Percentiles rank a stretch among this genome's conserved stretches.
Conservation (phyloP, 2,329 filamentous ascomycete genomes). For the Immersiporthe knoxdaviesiana region DNA sequence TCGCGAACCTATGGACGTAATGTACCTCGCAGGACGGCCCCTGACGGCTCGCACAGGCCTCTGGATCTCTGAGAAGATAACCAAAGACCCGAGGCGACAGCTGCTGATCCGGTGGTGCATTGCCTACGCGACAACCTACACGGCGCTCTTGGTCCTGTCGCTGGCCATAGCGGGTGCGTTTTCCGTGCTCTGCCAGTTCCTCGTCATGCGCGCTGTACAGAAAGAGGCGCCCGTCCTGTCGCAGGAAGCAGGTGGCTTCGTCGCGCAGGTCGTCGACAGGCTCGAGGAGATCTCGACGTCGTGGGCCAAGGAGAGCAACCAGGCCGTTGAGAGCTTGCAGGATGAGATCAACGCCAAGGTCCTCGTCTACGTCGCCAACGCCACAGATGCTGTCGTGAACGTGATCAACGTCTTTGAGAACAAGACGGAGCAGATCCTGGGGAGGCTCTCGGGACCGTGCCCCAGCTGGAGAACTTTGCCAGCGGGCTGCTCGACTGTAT, state of each 20-base stretch:
- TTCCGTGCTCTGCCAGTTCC: constrained; percentile 79
- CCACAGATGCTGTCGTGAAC: constrained; percentile 79
- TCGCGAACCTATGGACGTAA: constrained; percentile 81
- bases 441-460: constrained; percentile 69
- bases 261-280: constrained; percentile 73
- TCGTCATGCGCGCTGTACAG: constrained; percentile 74
- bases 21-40: constrained; percentile 85
- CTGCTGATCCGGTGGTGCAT: constrained; percentile 80
- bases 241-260: constrained; percentile 75
- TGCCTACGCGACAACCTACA: constrained; percentile 82
- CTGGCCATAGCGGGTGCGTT: constrained; percentile 82
- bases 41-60: constrained; percentile 74
- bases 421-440: constrained; percentile 74
- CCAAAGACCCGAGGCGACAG: constrained; percentile 59
- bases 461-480: constrained; percentile 65
- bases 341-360: constrained; percentile 80
- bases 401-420: constrained; percentile 83
- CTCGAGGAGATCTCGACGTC: constrained; percentile 73
- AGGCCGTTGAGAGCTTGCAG: constrained; percentile 58
- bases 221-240: constrained; percentile 77
- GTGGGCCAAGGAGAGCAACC: constrained; percentile 80
- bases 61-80: constrained; percentile 67
- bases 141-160: constrained; percentile 84
- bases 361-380: constrained; percentile 84
- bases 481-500: constrained; percentile 82